Base-by-base conservation (phyloP, 140 eudicot genomes). In the Cichorium intybus region DNA sequence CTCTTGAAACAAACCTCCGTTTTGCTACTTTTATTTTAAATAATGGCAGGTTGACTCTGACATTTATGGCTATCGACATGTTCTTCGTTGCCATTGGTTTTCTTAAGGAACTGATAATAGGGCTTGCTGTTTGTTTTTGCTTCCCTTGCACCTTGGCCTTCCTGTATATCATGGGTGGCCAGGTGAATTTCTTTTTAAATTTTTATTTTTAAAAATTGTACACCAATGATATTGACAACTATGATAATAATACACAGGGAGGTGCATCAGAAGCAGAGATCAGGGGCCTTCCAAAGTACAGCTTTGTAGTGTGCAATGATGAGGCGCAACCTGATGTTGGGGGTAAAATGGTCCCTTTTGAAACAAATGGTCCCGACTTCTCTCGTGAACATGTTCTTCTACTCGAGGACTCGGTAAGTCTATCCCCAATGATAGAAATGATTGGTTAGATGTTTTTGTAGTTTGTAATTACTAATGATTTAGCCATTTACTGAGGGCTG, bases 351-450 rank as follows among this genome's bases (percentile, higher is more conserved):
- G 56, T 89, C 37, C 84, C 95, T 10, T 26, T 74, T 34, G 72
- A 78, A 58, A 71, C 79, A 66, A 74, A 82, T 53, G 59, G 74
- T 21, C 79, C 75, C 28, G 68, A 70, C 56, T 48, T 76, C 69
- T 76, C 84, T 33, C 71, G 26, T 65, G 91, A 83, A 58, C 95
- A 76, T 12, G 53, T 70, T 80, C 77, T 89, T 80, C 67, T 63
- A 67, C 68, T 76, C 39, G 86, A 85, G 70, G 96, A 89, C 68
- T 86, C 82, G 11, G 96, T 85, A 85, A 85, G 95, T 85, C 15
- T 9, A 10, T 33, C 4, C 1, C 20, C 7, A 24, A 17, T 26
- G 33, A 56, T 46, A 35, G 14, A 35, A 35, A 35, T 35, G 3
- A 7, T 34, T 34, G 29, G 4, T 26, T 26, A 26, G 29, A n/a